Base-by-base conservation (phyloP, 2,329 filamentous ascomycete species). In the Cordyceps fumosorosea region DNA sequence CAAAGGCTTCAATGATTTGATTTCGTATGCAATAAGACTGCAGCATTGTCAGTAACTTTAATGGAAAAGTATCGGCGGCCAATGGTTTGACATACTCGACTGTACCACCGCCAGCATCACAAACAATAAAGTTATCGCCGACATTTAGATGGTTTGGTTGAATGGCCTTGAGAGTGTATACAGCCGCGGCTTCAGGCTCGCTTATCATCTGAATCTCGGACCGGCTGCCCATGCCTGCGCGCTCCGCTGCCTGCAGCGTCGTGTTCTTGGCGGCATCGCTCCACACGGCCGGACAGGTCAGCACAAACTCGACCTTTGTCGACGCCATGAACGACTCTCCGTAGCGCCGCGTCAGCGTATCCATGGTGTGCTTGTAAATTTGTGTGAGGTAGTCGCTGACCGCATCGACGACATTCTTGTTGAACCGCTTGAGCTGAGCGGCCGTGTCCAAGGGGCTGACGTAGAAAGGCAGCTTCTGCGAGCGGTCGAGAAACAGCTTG, bases 221-320 rank as follows among this genome's bases (percentile, higher is more conserved):
- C 62, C 83, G 82, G 2, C 78, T 82, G 5, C 89, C 90, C 87
- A 93, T 91, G 3, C 90, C 90, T 0, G 90, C 90, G 63, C 86
- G 79, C 75, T 92, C 88, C 12, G 90, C 90, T 6, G 90, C 90
- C 70, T 89, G 84, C 55, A 92, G 75, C 2, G 90, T 93, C 6
- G 89, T 89, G 72, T 91, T 90, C 76, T 93, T 93, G n/a, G 90
- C 90, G 0, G 88, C 84, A 71, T 95, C 90, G 26, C 86, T 90
- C 90, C 90, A 95, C 8, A 93, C 89, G 8, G 90, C 90, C 8
- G 90, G 90, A 57, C 89, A 90, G 0, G 90, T 93, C 61, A 95
- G 79, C 55, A 93, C 89, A 68, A 90, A 93, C 65, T 93, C 86
- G 45, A 91, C 86, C 68, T 86, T 86, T 5, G 89, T 92, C 8